Conservation (phyloP, 441 rosid species). For the Adansonia gregorii region DNA sequence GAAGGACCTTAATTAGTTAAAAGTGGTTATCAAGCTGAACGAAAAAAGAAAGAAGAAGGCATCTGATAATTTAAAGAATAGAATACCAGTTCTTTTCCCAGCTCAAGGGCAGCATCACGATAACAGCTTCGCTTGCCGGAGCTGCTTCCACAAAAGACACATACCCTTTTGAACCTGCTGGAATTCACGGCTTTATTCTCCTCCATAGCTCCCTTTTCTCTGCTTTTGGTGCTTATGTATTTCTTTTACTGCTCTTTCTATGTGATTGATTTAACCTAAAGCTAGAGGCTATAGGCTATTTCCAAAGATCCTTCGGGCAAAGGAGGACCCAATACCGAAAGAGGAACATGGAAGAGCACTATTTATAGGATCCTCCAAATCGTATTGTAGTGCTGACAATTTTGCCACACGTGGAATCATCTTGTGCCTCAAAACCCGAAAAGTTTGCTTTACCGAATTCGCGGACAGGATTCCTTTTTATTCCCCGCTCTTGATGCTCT, state of each 20-base stretch:
- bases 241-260: not conserved
- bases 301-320: constrained; percentile 6
- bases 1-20: not conserved
- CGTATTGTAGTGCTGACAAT: constrained; percentile 15
- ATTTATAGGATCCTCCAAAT: constrained; percentile 10
- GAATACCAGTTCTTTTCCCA: constrained; percentile 58
- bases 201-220: constrained; percentile 26
- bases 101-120: constrained; percentile 61
- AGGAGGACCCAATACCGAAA: constrained; percentile 13
- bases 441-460: constrained; percentile 30
- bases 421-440: constrained; percentile 17
- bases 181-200: constrained; percentile 36
- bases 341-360: constrained; percentile 1
- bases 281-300: not conserved
- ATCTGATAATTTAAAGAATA: not conserved
- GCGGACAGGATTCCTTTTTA: constrained; percentile 33
- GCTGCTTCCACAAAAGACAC: constrained; percentile 71
- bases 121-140: constrained; percentile 55
- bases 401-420: constrained; percentile 34
- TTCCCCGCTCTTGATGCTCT: not conserved
- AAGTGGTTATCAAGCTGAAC: too few species aligned
- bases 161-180: constrained; percentile 54
- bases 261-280: constrained; percentile 24
- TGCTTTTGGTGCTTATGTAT: not conserved
- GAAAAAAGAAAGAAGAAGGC: not conserved